Base-by-base conservation (phyloP, 2,329 filamentous ascomycete genomes). In the Stagonosporopsis tanaceti region DNA sequence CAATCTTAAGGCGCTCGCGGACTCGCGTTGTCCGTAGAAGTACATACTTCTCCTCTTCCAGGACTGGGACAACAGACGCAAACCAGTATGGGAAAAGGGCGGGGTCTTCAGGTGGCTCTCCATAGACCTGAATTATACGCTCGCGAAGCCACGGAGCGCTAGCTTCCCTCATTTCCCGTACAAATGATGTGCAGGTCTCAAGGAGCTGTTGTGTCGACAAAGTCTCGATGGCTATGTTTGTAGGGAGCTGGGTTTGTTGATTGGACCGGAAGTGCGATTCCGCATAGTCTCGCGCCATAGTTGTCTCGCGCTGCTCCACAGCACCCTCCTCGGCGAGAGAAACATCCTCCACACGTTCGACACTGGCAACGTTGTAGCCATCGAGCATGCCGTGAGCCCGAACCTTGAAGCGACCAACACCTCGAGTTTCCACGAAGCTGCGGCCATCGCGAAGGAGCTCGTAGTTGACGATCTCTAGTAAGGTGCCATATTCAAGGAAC, bases 81-180 rank as follows among this genome's bases (percentile, higher is more conserved):
- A 97, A 89, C 93, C 93, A 97, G 84, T 93, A 97, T 0, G 93
- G 91, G 64, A 97, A 95, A 1, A 86, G 75, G 3, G 88, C 88
- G 0, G 92, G 88, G 68, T 96, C 91, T 15, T 85, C 81, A 0
- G 92, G 93, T 20, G 89, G 89, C 56, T 90, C 86, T 12, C 93
- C 93, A 63, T 94, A 95, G 6, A 90, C 87, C 30, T 86, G 79
- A 28, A 93, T 79, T 32, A 93, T 88, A 8, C 89, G 85, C 38
- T 87, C 83, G 53, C 90, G 86, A 27, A 96, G 80, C 92, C 92
- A 96, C 0, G 85, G 84, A 0, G 88, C 89, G 56, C 88, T 90
- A 50, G 87, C 81, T 5, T 82, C 81, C 51, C 86, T 84, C 85
- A 92, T 93, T 45, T 84, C 84, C 17, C 79, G 77, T 35, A 96